Evolutionary conservation across 2,329 filamentous ascomycete species (phyloP), one percentile per base, ranked within the genome.

Genomic region (Fusarium sp.): DNA sequence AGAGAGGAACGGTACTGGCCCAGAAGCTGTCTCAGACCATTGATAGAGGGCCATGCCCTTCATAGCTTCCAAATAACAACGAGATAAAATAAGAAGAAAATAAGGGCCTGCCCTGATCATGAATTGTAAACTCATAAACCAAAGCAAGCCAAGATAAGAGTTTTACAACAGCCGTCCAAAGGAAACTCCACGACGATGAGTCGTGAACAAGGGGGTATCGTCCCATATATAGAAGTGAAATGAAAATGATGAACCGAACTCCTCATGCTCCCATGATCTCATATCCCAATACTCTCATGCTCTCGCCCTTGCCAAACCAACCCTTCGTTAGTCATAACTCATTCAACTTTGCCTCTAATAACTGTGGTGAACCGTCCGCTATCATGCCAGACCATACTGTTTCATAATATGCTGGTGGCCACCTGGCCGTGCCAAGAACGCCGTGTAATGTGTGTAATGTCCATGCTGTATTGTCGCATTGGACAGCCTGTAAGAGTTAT

Each of bases 1-100:
- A 15, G 86, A 88, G 78, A 84, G 79, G 68, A 88, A 88, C 65
- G 82, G 78, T 15, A 80, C 82, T 4, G 85, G 83, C 1, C 85
- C 85, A 2, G 82, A 83, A 54, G 78, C 78, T 54, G 74, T 76
- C 48, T 56, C 69, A 52, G 70, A 66, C 46, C 78, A 82, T 67
- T 83, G 62, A 77, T 66, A 33, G 20, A 46, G 30, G 49, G 19
- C 22, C 56, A 39, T 33, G 23, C 52, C 49, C 27, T 58, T 40
- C 30, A 45, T 44, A 41, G 61, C 35, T 46, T 54, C 45, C 45
- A 41, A 63, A 40, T 22, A 48, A 37, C 48, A 62, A 54, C 30
- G 41, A 62, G 53, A 40, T 49, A 22, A 54, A 45, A 33, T 7
- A 23, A 23, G 23, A 23, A 25, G 10, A 33, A 55, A 41, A 23